A percentile compares a stretch with the other conserved stretches of the same genome.
Conservation (phyloP, 768 basidiomycete species). For the Agaricus subrufescens region DNA sequence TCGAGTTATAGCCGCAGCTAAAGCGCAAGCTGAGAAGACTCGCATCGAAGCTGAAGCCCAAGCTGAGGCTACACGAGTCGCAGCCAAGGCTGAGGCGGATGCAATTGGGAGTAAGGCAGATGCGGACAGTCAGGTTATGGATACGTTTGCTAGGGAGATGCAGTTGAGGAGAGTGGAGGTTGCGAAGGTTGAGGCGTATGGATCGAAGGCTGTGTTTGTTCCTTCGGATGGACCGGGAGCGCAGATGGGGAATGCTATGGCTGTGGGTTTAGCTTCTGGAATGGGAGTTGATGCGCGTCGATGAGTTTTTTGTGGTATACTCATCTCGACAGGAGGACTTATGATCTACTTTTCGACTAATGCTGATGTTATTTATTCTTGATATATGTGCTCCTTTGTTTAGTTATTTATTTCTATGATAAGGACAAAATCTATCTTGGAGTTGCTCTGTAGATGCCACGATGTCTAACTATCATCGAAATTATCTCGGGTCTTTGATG, state of each 20-base stretch:
- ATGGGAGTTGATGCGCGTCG: conserved; percentile 43
- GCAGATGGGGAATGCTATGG: conserved; percentile 61
- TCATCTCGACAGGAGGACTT: too few species aligned
- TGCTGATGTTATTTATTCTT: too few species aligned
- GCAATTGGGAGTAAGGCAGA: conserved; percentile 59
- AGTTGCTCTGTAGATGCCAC: too few species aligned
- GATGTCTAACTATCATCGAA: too few species aligned
- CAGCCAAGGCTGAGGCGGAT: conserved; percentile 70
- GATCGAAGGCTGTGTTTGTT: conserved; percentile 64
- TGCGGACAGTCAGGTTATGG: conserved; percentile 57
- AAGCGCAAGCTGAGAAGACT: conserved; percentile 63
- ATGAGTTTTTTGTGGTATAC: neutral
- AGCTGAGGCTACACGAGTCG: conserved; percentile 72
- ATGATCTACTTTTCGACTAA: too few species aligned
- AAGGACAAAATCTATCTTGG: too few species aligned
- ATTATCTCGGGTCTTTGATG: too few species aligned
- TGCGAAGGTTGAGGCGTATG: conserved; percentile 57
- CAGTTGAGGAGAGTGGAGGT: conserved; percentile 64
- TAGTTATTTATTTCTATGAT: too few species aligned
- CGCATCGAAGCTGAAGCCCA: conserved; percentile 76
- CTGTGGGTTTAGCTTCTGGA: conserved; percentile 65
- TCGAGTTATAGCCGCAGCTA: conserved; percentile 65
- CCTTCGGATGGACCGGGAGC: conserved; percentile 56
- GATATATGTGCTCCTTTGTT: too few species aligned
- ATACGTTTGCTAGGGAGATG: conserved; percentile 77